Percentiles rank a stretch among this genome's conserved stretches.
Evolutionary conservation across 768 basidiomycete species (phyloP).

Genomic region (Leccinum variicolor): DNA sequence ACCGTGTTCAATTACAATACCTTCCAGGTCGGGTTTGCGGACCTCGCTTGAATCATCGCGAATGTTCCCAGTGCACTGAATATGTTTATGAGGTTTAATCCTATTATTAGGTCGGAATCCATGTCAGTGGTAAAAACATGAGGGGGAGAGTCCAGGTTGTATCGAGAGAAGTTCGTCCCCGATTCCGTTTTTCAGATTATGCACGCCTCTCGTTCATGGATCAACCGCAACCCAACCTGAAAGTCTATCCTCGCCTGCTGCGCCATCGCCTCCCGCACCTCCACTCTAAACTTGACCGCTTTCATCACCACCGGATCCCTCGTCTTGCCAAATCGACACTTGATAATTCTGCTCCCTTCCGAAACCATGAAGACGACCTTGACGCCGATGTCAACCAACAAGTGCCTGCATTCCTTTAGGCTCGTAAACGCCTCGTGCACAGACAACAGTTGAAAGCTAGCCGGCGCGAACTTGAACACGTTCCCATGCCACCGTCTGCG

Average conservation of each 20-base stretch:
- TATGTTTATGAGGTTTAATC: too few species aligned
- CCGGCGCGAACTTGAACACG: constrained; percentile 82
- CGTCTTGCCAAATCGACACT: constrained; percentile 71
- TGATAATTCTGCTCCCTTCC: constrained; percentile 64
- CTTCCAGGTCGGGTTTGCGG: too few species aligned
- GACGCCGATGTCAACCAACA: constrained; percentile 72
- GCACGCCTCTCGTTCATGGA: constrained; percentile 73
- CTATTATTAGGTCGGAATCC: too few species aligned
- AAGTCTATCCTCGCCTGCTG: constrained; percentile 45
- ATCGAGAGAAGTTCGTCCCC: too few species aligned
- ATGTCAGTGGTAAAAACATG: too few species aligned
- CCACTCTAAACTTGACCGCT: constrained; percentile 79
- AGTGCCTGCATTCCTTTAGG: constrained; percentile 65
- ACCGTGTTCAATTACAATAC: too few species aligned
- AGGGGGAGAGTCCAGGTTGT: too few species aligned
- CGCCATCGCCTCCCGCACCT: constrained; percentile 48
- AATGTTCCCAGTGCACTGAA: too few species aligned
- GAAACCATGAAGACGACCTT: constrained; percentile 61
- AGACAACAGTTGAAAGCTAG: constrained; percentile 56
- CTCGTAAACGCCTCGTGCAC: constrained; percentile 59
- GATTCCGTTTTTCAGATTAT: constrained; percentile 9
- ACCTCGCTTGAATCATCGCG: too few species aligned
- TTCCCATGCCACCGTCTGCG: constrained; percentile 80
- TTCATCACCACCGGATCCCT: constrained; percentile 58
- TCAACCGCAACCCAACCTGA: constrained; percentile 58